Evolutionary conservation across 805 yeast genomes (phyloP).

Genomic region (Allodekkera sacchari): DNA sequence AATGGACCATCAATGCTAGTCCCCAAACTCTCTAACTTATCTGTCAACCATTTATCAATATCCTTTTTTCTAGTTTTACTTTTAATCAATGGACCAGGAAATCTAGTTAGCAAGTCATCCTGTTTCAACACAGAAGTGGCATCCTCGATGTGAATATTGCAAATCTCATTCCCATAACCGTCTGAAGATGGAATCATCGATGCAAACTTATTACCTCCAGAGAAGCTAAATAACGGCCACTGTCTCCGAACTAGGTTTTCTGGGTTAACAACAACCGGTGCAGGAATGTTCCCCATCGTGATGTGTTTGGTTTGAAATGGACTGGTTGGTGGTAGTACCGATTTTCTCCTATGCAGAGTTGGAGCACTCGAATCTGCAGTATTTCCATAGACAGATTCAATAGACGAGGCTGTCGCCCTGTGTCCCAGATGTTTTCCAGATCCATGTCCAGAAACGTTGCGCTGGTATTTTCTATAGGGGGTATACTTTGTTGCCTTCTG

Average conservation of each 20-base stretch:
- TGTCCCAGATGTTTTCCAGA: too few relatives aligned
- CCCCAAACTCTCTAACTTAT: conserved; percentile 19
- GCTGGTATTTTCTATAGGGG: too few relatives aligned
- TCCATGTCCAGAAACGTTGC: too few relatives aligned
- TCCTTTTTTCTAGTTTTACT: conserved; percentile 56
- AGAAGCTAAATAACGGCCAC: conserved; percentile 72
- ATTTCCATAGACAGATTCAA: conserved; percentile 12
- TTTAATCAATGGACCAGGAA: conserved; percentile 62
- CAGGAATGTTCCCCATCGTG: conserved; percentile 16
- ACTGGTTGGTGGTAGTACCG: conserved; percentile 7
- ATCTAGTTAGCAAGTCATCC: conserved; percentile 41
- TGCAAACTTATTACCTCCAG: conserved; percentile 32
- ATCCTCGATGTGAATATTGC: conserved; percentile 30
- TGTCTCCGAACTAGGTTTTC: conserved; percentile 50
- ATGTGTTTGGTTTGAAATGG: conserved; percentile 3
- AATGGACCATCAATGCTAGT: conserved; percentile 9
- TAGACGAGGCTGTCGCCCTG: conserved; percentile 6
- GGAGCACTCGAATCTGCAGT: conserved; percentile 8
- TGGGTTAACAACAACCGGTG: conserved; percentile 38
- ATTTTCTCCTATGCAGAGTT: conserved; percentile 5
- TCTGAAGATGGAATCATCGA: conserved; percentile 35
- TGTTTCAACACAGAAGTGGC: conserved; percentile 29
- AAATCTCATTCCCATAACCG: conserved; percentile 25
- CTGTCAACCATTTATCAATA: conserved; percentile 58
- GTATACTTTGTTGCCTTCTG: too few relatives aligned